Evolutionary conservation across 1,284 basidiomycete genomes (phyloP), one percentile per base, ranked within the genome.

Genomic region (Rhodotorula sp.): DNA sequence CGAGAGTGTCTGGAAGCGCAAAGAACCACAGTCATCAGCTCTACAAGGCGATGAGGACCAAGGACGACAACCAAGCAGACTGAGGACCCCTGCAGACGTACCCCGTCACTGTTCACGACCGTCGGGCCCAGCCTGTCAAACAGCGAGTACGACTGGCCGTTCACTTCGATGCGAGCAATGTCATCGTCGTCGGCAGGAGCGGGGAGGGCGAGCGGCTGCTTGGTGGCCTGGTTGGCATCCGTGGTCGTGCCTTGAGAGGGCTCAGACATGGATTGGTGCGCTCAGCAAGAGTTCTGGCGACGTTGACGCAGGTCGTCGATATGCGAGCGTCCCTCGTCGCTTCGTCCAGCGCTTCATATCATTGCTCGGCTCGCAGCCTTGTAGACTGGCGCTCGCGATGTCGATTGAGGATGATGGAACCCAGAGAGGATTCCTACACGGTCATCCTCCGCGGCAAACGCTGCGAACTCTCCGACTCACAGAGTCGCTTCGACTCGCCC

Each of bases 71-170:
- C 20, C 10, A 51, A 4, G 20, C 9, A 39, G 32, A 15, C 6
- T 13, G 1, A 3, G 22, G 10, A 9, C 17, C 20, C 8, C n/a
- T 22, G 27, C 13, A 52, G 22, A 32, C 62, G 49, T 20, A 74
- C 73, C 0, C 73, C 73, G 29, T 74, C 70, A 7, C 29, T 55
- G 47, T 66, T 66, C 36, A 74, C 73, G 4, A 74, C 63, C 0
- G 70, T 72, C 1, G 73, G 73, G 0, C 73, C 73, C 27, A 74
- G 46, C 15, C 29, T 44, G 24, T 70, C 73, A 59, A 54, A 72
- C 17, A 74, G 52, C 17, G 54, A 59, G 22, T 67, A 64, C 2
- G 62, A 27, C 46, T 67, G 62, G 15, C 70, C 67, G 22, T 53
- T 65, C 34, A 73, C 72, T 49, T 73, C 66, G 27, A 73, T 59